Evolutionary conservation across 176 grass and related monocot species (phyloP).

Genomic region (Oropetium thomaeum): DNA sequence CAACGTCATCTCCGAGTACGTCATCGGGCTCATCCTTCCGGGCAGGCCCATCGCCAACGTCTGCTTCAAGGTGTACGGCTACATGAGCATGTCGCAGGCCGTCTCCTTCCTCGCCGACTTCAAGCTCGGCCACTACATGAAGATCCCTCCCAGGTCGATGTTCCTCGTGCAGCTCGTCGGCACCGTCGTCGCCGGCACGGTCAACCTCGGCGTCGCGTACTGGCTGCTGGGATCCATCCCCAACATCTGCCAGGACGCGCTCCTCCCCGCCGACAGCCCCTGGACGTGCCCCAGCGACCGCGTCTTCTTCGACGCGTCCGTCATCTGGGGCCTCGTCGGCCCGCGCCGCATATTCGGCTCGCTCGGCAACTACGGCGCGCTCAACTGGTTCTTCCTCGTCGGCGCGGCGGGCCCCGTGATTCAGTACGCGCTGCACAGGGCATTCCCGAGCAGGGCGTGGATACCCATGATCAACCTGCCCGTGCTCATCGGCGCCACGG

Average conservation of each 20-base stretch:
- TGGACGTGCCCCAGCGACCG: constrained; percentile 71
- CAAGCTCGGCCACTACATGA: constrained; percentile 97
- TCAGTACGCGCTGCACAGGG: constrained; percentile 54
- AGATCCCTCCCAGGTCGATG: constrained; percentile 94
- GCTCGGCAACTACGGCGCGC: constrained; percentile 48
- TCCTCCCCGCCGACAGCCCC: constrained; percentile 58
- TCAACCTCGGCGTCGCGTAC: constrained; percentile 63
- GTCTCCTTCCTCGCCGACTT: constrained; percentile 71
- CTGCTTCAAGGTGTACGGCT: constrained; percentile 53
- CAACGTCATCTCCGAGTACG: not conserved
- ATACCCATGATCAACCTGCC: constrained; percentile 66
- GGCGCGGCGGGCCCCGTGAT: constrained; percentile 45
- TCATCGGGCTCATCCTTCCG: not conserved
- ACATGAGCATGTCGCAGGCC: constrained; percentile 87
- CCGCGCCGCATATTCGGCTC: constrained; percentile 57
- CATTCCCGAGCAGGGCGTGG: constrained; percentile 48
- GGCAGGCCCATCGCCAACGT: not conserved
- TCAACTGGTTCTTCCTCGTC: constrained; percentile 78
- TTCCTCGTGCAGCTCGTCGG: constrained; percentile 70
- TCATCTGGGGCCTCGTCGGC: constrained; percentile 74
- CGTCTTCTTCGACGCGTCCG: constrained; percentile 75
- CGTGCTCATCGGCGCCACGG: constrained; percentile 60
- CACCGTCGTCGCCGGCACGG: constrained; percentile 56
- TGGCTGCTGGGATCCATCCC: constrained; percentile 61
- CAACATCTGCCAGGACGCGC: constrained; percentile 50